phyloP scores from a whole-genome alignment of 129 eudicot genomes.

The Smallanthus sonchifolius region DNA sequence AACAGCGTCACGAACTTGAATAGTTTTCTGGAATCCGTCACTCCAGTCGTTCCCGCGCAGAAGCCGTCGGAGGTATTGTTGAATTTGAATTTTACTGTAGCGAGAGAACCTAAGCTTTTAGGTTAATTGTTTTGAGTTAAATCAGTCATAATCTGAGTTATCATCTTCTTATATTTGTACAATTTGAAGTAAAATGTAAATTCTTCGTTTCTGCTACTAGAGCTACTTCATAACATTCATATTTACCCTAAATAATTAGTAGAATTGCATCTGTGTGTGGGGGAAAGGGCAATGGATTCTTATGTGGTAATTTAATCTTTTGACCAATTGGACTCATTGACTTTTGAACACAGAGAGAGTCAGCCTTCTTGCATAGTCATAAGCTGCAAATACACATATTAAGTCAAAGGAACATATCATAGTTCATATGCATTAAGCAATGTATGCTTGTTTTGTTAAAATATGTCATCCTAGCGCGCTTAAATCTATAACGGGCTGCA shows the following conservation, averaged over 20 bases:
- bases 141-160: background rate
- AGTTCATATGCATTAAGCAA: conserved; percentile 1
- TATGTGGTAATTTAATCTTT: background rate
- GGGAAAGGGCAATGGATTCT: background rate
- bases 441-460: background rate
- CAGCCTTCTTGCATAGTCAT: background rate
- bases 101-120: background rate
- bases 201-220: background rate
- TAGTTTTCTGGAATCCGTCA: conserved; percentile 51
- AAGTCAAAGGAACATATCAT: background rate
- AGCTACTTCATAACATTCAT: background rate
- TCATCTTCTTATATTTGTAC: background rate
- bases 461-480: background rate
- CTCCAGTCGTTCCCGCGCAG: conserved; percentile 45
- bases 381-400: background rate
- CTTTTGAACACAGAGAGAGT: background rate
- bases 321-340: background rate
- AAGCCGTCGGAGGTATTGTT: conserved; percentile 38
- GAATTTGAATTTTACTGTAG: background rate
- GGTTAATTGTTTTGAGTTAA: background rate
- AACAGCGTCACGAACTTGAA: conserved; percentile 39
- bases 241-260: background rate
- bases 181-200: conserved; percentile 1
- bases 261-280: background rate
- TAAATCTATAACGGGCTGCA: background rate